Evolutionary conservation across 768 basidiomycete species (phyloP).

Genomic region (Candolleomyces eurysporus): DNA sequence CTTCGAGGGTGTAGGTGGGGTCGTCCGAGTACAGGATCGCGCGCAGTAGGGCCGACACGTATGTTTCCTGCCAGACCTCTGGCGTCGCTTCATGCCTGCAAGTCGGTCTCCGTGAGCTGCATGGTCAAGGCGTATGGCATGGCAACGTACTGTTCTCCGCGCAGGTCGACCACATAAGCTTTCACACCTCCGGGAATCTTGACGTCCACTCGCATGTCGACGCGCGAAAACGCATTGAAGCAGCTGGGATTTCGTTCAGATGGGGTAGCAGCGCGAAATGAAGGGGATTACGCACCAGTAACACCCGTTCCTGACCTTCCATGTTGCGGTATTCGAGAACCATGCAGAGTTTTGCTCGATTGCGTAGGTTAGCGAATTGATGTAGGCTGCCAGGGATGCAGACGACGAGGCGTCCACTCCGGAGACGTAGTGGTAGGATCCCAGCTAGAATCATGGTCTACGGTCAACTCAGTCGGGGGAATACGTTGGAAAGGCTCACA

Average conservation of each 20-base stretch:
- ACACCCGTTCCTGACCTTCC: slow-evolving; percentile 92
- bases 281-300: slow-evolving; percentile 65
- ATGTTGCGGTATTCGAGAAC: slow-evolving; percentile 82
- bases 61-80: slow-evolving; percentile 97
- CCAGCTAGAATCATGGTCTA: slow-evolving; percentile 51
- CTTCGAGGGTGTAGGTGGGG: slow-evolving; percentile 84
- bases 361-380: slow-evolving; percentile 96
- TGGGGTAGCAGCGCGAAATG: too few relatives aligned
- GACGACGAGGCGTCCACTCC: slow-evolving; percentile 99
- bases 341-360: slow-evolving; percentile 90
- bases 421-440: slow-evolving; percentile 96
- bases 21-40: slow-evolving; percentile 97
- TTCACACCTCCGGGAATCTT: slow-evolving; percentile 98
- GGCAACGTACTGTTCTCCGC: slow-evolving; percentile 81
- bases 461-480: background rate
- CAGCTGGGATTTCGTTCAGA: slow-evolving; percentile 47
- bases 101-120: slow-evolving; percentile 1
- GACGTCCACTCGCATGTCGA: slow-evolving; percentile 96
- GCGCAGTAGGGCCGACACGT: slow-evolving; percentile 87
- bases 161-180: slow-evolving; percentile 89
- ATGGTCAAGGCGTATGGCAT: too few relatives aligned
- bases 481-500: slow-evolving; percentile 45
- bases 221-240: slow-evolving; percentile 97
- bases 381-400: slow-evolving; percentile 95
- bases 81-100: slow-evolving; percentile 83